Conservation (phyloP, 495 filamentous ascomycete species). For the Annulohypoxylon bovei region DNA sequence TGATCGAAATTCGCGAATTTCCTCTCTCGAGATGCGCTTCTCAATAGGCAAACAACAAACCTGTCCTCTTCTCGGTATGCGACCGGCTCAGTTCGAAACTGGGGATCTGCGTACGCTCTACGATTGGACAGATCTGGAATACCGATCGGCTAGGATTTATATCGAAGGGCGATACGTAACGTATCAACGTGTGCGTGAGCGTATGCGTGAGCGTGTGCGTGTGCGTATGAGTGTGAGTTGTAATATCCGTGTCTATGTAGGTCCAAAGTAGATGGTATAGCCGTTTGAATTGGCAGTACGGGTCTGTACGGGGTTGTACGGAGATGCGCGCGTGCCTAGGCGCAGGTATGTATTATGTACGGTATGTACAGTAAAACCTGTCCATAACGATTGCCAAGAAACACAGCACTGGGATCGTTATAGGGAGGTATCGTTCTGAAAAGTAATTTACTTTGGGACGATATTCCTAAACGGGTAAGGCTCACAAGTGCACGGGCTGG, state of each 20-base stretch:
- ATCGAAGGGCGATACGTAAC: constrained; percentile 24
- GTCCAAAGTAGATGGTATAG: neutral
- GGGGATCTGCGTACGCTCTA: constrained; percentile 4
- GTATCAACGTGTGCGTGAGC: constrained; percentile 15
- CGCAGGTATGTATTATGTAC: constrained; percentile 1
- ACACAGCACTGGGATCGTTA: too few species aligned
- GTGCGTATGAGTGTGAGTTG: neutral
- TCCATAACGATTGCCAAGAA: too few species aligned
- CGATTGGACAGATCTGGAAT: constrained; percentile 31
- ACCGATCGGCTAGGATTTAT: constrained; percentile 25
- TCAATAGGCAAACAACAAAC: constrained; percentile 23
- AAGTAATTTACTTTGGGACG: too few species aligned
- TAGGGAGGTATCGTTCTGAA: too few species aligned
- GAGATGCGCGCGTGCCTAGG: constrained; percentile 8
- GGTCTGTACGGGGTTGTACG: neutral
- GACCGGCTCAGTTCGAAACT: constrained; percentile 26
- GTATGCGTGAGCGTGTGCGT: neutral
- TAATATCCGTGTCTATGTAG: constrained; percentile 19
- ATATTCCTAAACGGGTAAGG: too few species aligned
- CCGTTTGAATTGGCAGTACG: neutral
- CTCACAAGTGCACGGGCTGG: too few species aligned
- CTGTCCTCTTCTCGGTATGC: constrained; percentile 36
- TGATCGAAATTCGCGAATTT: constrained; percentile 5
- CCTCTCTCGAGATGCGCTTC: constrained; percentile 19
- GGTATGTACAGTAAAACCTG: too few species aligned